Percentiles rank a stretch among this genome's conserved stretches.
Conservation (phyloP, 331 rosid genomes). For the Quercus tomentella region DNA sequence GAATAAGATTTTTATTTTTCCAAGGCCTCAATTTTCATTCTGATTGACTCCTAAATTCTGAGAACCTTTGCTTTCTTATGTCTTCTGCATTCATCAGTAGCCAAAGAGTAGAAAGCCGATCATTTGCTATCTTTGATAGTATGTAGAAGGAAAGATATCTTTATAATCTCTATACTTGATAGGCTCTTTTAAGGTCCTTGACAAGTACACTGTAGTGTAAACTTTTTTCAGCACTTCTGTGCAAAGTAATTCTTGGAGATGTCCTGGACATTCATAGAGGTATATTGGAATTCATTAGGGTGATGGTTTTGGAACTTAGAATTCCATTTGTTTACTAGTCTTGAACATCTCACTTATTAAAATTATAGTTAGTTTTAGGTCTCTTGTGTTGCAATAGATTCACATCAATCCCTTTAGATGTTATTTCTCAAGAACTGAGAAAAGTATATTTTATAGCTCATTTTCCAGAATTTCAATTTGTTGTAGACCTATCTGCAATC, state of each 20-base stretch:
- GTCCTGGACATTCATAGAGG: neutral
- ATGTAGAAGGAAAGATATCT: neutral
- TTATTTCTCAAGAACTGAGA: neutral
- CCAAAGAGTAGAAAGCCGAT: neutral
- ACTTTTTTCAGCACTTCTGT: neutral
- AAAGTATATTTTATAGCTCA: neutral
- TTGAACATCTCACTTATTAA: neutral
- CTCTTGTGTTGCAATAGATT: neutral
- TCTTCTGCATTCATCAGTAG: neutral
- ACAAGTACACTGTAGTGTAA: neutral
- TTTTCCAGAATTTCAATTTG: neutral
- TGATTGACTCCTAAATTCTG: neutral
- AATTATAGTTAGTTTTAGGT: neutral
- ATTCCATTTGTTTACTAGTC: neutral
- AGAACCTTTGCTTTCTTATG: neutral
- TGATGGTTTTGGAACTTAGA: neutral
- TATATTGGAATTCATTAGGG: neutral
- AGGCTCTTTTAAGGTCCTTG: neutral
- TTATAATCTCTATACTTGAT: neutral
- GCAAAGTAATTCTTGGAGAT: neutral
- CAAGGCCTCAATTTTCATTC: neutral
- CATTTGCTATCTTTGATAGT: neutral
- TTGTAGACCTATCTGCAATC: slow-evolving; percentile 94
- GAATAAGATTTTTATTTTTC: neutral
- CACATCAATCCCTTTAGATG: neutral